Conservation (phyloP, 1,284 basidiomycete species). For the Trichosporon inkin region DNA sequence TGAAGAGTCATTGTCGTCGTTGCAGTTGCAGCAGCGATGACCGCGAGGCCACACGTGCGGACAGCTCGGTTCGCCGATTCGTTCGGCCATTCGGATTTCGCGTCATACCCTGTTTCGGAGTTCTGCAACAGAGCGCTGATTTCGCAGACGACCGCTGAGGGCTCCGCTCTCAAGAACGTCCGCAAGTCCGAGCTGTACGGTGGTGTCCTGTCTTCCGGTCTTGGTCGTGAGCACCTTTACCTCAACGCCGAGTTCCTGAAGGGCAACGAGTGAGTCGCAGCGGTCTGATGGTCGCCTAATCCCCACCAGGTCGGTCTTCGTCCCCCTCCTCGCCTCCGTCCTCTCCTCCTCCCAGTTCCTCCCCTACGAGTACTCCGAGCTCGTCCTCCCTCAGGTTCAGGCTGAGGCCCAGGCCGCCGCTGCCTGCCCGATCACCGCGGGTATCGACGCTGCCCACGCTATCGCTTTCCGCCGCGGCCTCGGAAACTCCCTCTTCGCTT, state of each 20-base stretch:
- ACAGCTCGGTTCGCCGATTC: not conserved
- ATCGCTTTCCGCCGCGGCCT: constrained; percentile 88
- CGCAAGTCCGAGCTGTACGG: constrained; percentile 93
- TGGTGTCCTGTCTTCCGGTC: constrained; percentile 79
- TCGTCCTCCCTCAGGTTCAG: constrained; percentile 70
- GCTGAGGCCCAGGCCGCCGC: constrained; percentile 65
- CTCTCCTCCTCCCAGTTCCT: constrained; percentile 76
- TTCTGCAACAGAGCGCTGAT: not conserved
- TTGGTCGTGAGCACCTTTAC: constrained; percentile 85
- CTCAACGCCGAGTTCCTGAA: constrained; percentile 91
- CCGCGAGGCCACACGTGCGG: too few species aligned
- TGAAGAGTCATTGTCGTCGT: too few species aligned
- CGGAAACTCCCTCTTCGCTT: constrained; percentile 78
- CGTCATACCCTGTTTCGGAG: not conserved
- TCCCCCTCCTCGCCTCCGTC: constrained; percentile 77
- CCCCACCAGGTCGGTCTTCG: constrained; percentile 71
- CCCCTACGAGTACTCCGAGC: constrained; percentile 79
- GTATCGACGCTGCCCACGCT: constrained; percentile 71
- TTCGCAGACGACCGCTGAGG: constrained; percentile 65
- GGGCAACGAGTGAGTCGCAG: constrained; percentile 84
- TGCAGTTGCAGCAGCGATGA: too few species aligned
- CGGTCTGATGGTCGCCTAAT: not conserved
- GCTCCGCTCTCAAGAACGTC: constrained; percentile 84
- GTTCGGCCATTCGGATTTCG: not conserved
- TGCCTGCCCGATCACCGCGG: constrained; percentile 58